Percentiles rank a stretch among this genome's conserved stretches.
Evolutionary conservation across 345 rosid species (phyloP).

Genomic region (Hibiscus syriacus): DNA sequence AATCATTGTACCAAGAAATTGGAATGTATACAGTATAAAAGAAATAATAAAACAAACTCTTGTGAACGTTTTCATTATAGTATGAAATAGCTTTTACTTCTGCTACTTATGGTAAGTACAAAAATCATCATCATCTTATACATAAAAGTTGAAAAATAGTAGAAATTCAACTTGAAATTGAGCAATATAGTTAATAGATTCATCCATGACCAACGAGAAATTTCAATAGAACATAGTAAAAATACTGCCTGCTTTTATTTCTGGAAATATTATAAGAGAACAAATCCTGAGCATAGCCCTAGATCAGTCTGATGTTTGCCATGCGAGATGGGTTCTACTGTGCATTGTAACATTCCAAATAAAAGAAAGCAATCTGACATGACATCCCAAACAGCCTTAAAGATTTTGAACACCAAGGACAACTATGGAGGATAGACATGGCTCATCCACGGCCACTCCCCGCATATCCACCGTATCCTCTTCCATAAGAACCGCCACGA

Average conservation of each 20-base stretch:
- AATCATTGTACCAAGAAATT: too few species aligned
- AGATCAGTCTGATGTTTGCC: too few species aligned
- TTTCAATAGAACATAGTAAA: background rate
- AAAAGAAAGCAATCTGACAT: slow-evolving; percentile 9
- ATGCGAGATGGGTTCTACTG: background rate
- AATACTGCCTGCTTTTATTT: slow-evolving; percentile 1
- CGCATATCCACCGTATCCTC: slow-evolving; percentile 29
- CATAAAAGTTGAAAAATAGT: too few species aligned
- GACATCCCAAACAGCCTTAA: too few species aligned
- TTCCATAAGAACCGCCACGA: slow-evolving; percentile 40
- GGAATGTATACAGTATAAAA: background rate
- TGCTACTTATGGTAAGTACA: background rate
- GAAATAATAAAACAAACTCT: background rate
- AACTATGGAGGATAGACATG: slow-evolving; percentile 18
- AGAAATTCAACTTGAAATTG: background rate
- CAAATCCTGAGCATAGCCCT: too few species aligned
- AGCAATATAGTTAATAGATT: background rate
- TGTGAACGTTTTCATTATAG: background rate
- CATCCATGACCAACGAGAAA: background rate
- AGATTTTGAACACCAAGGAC: background rate
- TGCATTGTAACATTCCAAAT: slow-evolving; percentile 5
- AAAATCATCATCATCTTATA: too few species aligned
- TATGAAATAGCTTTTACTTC: background rate
- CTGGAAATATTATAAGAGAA: background rate
- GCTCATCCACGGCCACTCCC: slow-evolving; percentile 37